Percentiles rank a stretch among this genome's conserved stretches.
Conservation (phyloP, 208 protist species). For the Trypanosoma platydactyli region DNA sequence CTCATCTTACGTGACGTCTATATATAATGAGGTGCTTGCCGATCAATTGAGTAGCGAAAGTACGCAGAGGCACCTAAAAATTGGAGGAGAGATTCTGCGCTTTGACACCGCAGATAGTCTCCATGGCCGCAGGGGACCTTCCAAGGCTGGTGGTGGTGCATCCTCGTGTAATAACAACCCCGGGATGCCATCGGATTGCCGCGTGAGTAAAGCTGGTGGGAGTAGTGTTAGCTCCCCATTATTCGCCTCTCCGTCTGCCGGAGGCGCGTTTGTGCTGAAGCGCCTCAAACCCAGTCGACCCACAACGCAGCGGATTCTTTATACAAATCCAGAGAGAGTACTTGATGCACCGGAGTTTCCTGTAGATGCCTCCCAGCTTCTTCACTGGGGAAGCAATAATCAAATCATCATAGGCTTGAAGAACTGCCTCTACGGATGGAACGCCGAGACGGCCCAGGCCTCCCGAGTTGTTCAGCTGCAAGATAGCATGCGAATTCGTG, state of each 20-base stretch:
- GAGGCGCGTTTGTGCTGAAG: slow-evolving; percentile 18
- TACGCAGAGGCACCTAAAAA: slow-evolving; percentile 24
- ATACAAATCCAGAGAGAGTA: slow-evolving; percentile 73
- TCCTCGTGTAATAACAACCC: slow-evolving; percentile 12
- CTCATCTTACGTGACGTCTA: slow-evolving; percentile 74
- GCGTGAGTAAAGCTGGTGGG: neutral
- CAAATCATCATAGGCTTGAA: slow-evolving; percentile 80
- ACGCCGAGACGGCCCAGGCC: slow-evolving; percentile 52
- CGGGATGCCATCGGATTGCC: neutral
- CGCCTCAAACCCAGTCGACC: slow-evolving; percentile 16
- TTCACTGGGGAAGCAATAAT: slow-evolving; percentile 87
- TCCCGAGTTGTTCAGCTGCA: slow-evolving; percentile 63
- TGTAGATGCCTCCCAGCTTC: slow-evolving; percentile 48
- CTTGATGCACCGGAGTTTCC: slow-evolving; percentile 82
- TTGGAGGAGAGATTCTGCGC: slow-evolving; percentile 32
- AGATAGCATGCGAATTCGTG: slow-evolving; percentile 39
- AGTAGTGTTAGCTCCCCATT: neutral
- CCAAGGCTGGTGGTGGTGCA: neutral
- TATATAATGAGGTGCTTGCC: slow-evolving; percentile 86
- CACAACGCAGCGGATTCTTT: slow-evolving; percentile 38
- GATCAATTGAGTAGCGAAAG: slow-evolving; percentile 53
- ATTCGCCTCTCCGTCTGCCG: slow-evolving; percentile 12
- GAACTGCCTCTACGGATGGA: slow-evolving; percentile 73
- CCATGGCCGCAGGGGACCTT: neutral
- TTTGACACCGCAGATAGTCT: slow-evolving; percentile 21